These are phyloP conservation scores for Cytospora paraplurivora DNA, from an alignment of 2,329 filamentous ascomycete species.

Conservation along the genomic window DNA sequence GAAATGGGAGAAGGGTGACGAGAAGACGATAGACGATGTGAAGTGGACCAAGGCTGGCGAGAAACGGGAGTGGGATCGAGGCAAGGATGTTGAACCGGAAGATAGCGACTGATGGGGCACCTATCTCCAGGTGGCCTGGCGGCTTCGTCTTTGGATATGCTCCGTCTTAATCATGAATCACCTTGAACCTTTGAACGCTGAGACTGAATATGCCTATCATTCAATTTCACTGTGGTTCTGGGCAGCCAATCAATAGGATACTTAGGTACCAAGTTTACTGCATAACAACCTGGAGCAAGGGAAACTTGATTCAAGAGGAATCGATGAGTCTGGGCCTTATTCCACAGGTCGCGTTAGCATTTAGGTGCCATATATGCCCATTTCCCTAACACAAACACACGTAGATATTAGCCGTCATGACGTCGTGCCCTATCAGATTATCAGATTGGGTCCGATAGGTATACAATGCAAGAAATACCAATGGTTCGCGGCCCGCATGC, in stretches of 20 bases:
- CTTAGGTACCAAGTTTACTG: not conserved
- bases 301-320: not conserved
- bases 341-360: not conserved
- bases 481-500: not conserved
- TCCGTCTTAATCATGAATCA: not conserved
- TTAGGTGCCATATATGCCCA: not conserved
- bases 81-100: constrained; percentile 43
- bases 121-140: no score
- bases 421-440: not conserved
- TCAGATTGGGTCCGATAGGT: not conserved
- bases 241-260: no score
- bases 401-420: not conserved
- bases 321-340: not conserved
- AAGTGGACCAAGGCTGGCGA: constrained; percentile 73
- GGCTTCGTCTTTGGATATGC: no score
- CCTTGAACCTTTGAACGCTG: no score
- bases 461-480: not conserved
- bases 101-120: constrained; percentile 13
- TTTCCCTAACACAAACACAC: not conserved
- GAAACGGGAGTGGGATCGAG: constrained; percentile 61
- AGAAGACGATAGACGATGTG: constrained; percentile 65
- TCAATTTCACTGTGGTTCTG: no score
- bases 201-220: no score
- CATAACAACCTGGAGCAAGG: not conserved
- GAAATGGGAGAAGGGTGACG: constrained; percentile 67